Evolutionary conservation across 1,139 yeast species (phyloP).

Genomic region (Hyphopichia khmerensis): DNA sequence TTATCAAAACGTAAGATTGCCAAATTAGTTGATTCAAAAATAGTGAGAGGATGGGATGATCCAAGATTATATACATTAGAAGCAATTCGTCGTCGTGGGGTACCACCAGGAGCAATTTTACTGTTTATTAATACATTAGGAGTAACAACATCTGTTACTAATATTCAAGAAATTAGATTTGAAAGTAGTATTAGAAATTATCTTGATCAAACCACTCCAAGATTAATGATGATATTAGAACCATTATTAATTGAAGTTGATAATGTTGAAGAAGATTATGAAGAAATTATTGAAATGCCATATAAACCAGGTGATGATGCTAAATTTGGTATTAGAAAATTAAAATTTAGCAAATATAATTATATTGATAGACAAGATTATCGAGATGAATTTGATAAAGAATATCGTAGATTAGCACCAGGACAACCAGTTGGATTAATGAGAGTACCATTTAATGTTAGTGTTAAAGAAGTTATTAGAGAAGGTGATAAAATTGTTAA

Average conservation of each 20-base stretch:
- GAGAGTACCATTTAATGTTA: constrained; percentile 82
- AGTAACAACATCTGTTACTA: constrained; percentile 90
- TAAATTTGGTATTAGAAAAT: constrained; percentile 67
- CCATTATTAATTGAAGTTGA: constrained; percentile 85
- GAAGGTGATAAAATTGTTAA: constrained; percentile 54
- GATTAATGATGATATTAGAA: constrained; percentile 89
- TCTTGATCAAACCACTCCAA: constrained; percentile 88
- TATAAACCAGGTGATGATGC: constrained; percentile 82
- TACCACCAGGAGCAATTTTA: constrained; percentile 98
- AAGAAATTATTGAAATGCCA: constrained; percentile 73
- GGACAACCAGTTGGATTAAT: constrained; percentile 95
- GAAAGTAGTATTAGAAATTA: constrained; percentile 86
- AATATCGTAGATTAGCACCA: constrained; percentile 89
- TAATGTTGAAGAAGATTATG: constrained; percentile 73
- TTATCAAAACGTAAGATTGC: constrained; percentile 95
- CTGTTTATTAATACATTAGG: constrained; percentile 93
- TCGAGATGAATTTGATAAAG: constrained; percentile 60
- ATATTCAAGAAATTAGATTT: constrained; percentile 85
- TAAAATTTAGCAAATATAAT: constrained; percentile 73
- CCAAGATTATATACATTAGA: constrained; percentile 95
- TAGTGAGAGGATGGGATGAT: constrained; percentile 97
- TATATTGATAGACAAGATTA: constrained; percentile 88
- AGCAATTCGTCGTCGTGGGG: constrained; percentile 94
- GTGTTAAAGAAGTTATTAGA: constrained; percentile 67
- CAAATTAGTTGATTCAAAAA: constrained; percentile 74